phyloP scores from a whole-genome alignment of 805 yeast species.

The Lipomyces chichibuensis region DNA sequence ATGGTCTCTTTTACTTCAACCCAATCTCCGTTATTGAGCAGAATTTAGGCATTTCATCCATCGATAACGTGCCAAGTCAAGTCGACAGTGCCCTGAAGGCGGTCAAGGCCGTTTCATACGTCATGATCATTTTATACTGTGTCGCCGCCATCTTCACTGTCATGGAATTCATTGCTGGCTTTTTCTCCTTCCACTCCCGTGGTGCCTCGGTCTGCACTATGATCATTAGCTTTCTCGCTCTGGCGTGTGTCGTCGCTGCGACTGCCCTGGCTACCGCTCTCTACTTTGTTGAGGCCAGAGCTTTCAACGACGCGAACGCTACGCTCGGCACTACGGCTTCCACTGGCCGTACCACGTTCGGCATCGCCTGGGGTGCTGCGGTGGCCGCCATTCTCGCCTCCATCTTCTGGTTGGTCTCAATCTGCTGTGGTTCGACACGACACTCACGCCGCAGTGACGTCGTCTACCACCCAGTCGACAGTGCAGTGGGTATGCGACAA shows the following conservation, averaged over 20 bases:
- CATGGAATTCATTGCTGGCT: slow-evolving; percentile 47
- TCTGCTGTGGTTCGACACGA: slow-evolving; percentile 50
- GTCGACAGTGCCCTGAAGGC: slow-evolving; percentile 60
- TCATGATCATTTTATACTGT: slow-evolving; percentile 61
- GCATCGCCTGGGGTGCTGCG: slow-evolving; percentile 65
- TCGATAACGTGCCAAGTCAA: slow-evolving; percentile 42
- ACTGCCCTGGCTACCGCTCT: slow-evolving; percentile 67
- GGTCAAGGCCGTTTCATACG: slow-evolving; percentile 55
- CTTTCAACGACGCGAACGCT: slow-evolving; percentile 54
- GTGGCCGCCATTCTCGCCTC: slow-evolving; percentile 52
- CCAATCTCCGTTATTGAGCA: slow-evolving; percentile 48
- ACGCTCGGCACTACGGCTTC: slow-evolving; percentile 60
- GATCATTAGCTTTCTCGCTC: slow-evolving; percentile 47
- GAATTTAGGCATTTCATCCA: slow-evolving; percentile 35
- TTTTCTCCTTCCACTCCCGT: slow-evolving; percentile 53
- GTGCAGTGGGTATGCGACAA: slow-evolving; percentile 2
- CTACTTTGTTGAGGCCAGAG: slow-evolving; percentile 53
- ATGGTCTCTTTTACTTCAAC: slow-evolving; percentile 60
- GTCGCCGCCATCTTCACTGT: slow-evolving; percentile 53
- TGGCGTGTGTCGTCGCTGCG: slow-evolving; percentile 49
- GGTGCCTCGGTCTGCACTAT: slow-evolving; percentile 53
- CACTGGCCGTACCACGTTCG: slow-evolving; percentile 57
- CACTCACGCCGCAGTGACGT: slow-evolving; percentile 19
- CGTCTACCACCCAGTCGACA: slow-evolving; percentile 30
- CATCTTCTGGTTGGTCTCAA: slow-evolving; percentile 49